phyloP scores from a whole-genome alignment of 2,329 filamentous ascomycete genomes.

The Aspergillus sergii region DNA sequence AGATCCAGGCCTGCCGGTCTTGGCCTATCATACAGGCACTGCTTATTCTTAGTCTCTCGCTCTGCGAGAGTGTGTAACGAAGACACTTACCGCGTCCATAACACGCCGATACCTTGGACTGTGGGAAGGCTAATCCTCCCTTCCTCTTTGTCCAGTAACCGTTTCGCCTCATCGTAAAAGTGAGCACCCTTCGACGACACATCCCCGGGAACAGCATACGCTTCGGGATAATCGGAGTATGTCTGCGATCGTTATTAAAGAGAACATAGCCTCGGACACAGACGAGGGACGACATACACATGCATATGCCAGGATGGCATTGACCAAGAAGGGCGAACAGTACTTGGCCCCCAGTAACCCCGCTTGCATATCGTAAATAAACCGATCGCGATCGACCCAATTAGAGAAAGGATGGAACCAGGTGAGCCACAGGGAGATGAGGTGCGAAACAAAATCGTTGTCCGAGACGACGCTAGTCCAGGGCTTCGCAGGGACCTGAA shows the following conservation, averaged over 20 bases:
- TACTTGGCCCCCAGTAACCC: constrained; percentile 28
- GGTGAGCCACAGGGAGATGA: constrained; percentile 36
- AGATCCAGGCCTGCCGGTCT: constrained; percentile 34
- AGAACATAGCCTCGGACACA: too few relatives aligned
- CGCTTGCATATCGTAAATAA: constrained; percentile 38
- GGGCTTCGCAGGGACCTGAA: constrained; percentile 29
- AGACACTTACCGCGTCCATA: constrained; percentile 32
- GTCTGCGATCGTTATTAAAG: constrained; percentile 20
- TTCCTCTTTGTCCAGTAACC: constrained; percentile 31
- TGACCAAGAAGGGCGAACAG: constrained; percentile 41
- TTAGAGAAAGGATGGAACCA: constrained; percentile 35
- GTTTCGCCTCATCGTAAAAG: constrained; percentile 39
- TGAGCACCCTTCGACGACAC: constrained; percentile 28
- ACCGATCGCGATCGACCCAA: constrained; percentile 36
- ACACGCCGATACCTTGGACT: constrained; percentile 34
- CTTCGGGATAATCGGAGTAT: constrained; percentile 31
- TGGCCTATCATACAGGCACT: constrained; percentile 37
- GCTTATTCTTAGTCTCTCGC: neutral
- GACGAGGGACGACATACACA: constrained; percentile 26
- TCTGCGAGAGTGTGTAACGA: neutral
- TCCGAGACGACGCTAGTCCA: constrained; percentile 33
- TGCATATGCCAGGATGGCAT: constrained; percentile 35
- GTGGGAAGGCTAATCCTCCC: constrained; percentile 32
- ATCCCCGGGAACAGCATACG: constrained; percentile 22
- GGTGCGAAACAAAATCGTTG: constrained; percentile 32